Evolutionary conservation across 768 basidiomycete species (phyloP).

Genomic region (Leccinum boreale): DNA sequence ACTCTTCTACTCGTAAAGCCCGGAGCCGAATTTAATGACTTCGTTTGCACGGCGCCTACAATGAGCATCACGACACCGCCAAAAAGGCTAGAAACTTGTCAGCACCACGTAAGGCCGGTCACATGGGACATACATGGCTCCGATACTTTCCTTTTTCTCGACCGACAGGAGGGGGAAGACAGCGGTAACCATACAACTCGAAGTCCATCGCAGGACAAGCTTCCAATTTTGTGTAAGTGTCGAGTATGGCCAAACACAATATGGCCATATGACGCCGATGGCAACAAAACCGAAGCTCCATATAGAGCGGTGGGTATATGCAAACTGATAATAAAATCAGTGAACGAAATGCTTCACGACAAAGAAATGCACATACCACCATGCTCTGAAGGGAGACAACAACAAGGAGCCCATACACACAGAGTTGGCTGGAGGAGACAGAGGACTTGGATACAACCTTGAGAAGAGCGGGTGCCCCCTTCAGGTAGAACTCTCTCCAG

Average conservation of each 20-base stretch:
- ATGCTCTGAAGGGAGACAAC: conserved; percentile 55
- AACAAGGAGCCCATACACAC: conserved; percentile 32
- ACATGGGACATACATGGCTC: conserved; percentile 52
- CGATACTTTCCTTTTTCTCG: conserved; percentile 63
- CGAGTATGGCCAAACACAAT: conserved; percentile 43
- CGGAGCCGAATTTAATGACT: conserved; percentile 1
- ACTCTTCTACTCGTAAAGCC: background rate
- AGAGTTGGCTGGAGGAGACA: conserved; percentile 19
- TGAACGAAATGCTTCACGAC: background rate
- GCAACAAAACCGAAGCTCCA: conserved; percentile 67
- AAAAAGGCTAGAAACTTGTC: conserved; percentile 32
- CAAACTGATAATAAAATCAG: conserved; percentile 40
- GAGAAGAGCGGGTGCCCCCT: conserved; percentile 19
- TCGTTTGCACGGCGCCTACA: conserved; percentile 27
- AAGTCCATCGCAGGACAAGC: conserved; percentile 41
- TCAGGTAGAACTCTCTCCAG: conserved; percentile 55
- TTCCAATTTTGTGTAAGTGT: conserved; percentile 25
- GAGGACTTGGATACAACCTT: conserved; percentile 17
- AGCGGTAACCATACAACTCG: conserved; percentile 50
- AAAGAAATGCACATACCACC: conserved; percentile 52
- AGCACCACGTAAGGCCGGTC: conserved; percentile 1
- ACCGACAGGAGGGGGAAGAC: conserved; percentile 73
- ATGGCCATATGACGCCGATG: conserved; percentile 67
- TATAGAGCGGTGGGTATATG: conserved; percentile 66
- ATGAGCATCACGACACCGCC: conserved; percentile 48